Evolutionary conservation across 768 basidiomycete genomes (phyloP).

Genomic region (Boletellus sp.): DNA sequence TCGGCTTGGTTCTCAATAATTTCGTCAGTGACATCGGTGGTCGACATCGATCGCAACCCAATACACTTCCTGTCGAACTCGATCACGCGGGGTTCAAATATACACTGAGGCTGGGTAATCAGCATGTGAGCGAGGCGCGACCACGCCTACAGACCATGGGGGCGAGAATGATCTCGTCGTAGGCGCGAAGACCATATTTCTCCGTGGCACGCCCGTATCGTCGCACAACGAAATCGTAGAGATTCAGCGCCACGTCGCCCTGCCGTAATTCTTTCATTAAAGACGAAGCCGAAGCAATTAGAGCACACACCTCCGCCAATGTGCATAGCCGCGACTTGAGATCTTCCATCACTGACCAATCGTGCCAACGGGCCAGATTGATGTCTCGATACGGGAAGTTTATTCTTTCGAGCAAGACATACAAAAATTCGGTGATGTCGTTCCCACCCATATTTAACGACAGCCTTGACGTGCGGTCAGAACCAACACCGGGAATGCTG

Average conservation of each 20-base stretch:
- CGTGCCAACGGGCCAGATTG: slow-evolving; percentile 71
- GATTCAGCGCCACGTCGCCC: slow-evolving; percentile 85
- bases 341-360: slow-evolving; percentile 91
- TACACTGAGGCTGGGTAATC: slow-evolving; percentile 49
- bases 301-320: slow-evolving; percentile 69
- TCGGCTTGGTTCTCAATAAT: slow-evolving; percentile 56
- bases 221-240: slow-evolving; percentile 88
- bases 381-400: slow-evolving; percentile 86
- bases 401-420: slow-evolving; percentile 73
- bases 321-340: slow-evolving; percentile 84
- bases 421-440: slow-evolving; percentile 89
- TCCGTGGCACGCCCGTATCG: slow-evolving; percentile 69
- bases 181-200: slow-evolving; percentile 87
- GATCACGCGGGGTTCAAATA: slow-evolving; percentile 92
- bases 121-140: not conserved
- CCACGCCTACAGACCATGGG: slow-evolving; percentile 66
- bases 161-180: slow-evolving; percentile 93
- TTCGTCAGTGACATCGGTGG: slow-evolving; percentile 69
- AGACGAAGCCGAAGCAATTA: not conserved
- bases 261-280: slow-evolving; percentile 30
- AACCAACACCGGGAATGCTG: slow-evolving; percentile 1
- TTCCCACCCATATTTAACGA: slow-evolving; percentile 87
- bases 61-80: slow-evolving; percentile 78
- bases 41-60: slow-evolving; percentile 45
- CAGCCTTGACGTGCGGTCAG: slow-evolving; percentile 45